Conservation (phyloP, 2,329 filamentous ascomycete species). For the Alternaria ethzedia region DNA sequence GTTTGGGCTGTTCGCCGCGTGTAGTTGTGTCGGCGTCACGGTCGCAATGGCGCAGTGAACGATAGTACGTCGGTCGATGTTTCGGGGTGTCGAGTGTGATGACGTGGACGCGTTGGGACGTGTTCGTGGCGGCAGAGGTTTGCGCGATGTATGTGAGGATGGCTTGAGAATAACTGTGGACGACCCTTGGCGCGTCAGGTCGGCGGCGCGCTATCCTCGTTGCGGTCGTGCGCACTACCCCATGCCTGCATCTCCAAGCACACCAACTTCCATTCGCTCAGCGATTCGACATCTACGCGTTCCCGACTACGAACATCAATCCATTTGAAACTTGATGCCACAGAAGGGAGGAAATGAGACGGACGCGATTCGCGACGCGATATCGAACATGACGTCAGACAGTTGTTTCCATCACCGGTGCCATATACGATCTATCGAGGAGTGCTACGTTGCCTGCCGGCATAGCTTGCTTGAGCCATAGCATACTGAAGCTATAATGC, state of each 20-base stretch:
- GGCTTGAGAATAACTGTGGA: conserved; percentile 13
- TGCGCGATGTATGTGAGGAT: conserved; percentile 4
- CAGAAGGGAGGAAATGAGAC: no score
- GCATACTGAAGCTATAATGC: neutral
- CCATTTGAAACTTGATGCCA: neutral
- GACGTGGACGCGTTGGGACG: conserved; percentile 9
- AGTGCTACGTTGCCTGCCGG: neutral
- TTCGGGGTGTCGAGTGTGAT: neutral
- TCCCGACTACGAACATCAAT: neutral
- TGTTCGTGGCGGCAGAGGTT: neutral
- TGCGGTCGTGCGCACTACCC: conserved; percentile 2
- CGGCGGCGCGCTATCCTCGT: conserved; percentile 5
- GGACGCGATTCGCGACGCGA: neutral
- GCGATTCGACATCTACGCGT: conserved; percentile 2
- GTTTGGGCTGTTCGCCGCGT: conserved; percentile 41
- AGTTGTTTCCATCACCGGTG: neutral
- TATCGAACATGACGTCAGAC: conserved; percentile 16
- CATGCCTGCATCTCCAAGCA: neutral
- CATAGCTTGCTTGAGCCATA: neutral
- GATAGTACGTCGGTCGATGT: neutral
- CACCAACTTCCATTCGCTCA: neutral
- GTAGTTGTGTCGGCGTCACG: conserved; percentile 7
- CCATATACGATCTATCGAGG: neutral
- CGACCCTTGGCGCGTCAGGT: conserved; percentile 10
- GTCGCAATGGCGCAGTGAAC: neutral